phyloP scores from a whole-genome alignment of 345 rosid species.

The Murraya paniculata region DNA sequence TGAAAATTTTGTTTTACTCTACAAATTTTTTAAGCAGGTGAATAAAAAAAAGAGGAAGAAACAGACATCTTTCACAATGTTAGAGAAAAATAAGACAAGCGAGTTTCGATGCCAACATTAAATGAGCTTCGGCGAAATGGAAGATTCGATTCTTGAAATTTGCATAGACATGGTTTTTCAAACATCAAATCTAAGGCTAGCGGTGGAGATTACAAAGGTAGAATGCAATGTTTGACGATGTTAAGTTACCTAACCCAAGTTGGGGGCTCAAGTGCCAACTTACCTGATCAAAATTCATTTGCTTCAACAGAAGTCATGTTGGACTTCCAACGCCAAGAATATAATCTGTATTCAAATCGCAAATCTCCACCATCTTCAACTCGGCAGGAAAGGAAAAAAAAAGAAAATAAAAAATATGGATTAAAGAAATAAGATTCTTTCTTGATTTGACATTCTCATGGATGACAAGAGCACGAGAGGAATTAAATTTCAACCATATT shows the following conservation, averaged over 20 bases:
- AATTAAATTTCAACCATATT: too few species aligned
- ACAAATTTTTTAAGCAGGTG: neutral
- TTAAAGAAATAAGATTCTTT: too few species aligned
- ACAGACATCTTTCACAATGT: conserved; percentile 74
- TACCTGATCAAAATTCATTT: conserved; percentile 23
- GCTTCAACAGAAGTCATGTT: conserved; percentile 29
- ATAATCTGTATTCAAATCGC: conserved; percentile 12
- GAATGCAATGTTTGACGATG: conserved; percentile 38
- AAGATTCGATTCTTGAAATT: conserved; percentile 67
- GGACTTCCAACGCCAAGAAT: conserved; percentile 34
- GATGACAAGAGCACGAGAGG: too few species aligned
- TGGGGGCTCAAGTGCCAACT: conserved; percentile 20
- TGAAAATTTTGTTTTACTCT: conserved; percentile 9
- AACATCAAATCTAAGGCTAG: conserved; percentile 9
- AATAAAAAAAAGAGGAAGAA: conserved; percentile 30
- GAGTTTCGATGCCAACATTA: conserved; percentile 55
- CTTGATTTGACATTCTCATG: too few species aligned
- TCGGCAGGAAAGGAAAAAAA: neutral
- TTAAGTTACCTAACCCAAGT: neutral
- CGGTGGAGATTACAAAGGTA: conserved; percentile 38
- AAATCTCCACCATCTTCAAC: conserved; percentile 17
- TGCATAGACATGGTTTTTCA: conserved; percentile 19
- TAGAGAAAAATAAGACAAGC: conserved; percentile 43
- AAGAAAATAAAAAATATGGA: too few species aligned
- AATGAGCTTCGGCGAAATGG: conserved; percentile 60